Percentiles rank a stretch among this genome's conserved stretches.
These are phyloP conservation scores for Cercospora zeina DNA, from an alignment of 2,329 filamentous ascomycete genomes.

Conservation along the genomic window DNA sequence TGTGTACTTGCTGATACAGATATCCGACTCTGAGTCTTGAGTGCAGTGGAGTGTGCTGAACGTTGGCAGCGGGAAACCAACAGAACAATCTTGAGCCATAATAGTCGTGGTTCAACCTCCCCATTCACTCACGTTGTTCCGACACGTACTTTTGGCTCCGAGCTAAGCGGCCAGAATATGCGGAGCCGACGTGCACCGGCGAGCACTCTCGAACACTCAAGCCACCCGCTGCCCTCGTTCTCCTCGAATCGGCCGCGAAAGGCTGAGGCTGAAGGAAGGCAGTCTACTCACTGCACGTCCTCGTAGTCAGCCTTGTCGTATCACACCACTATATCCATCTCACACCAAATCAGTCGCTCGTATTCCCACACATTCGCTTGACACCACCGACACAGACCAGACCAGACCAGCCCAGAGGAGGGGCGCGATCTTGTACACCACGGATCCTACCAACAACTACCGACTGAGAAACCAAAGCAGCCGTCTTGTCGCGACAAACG, in stretches of 20 bases:
- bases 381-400: background rate
- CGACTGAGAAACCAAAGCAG: background rate
- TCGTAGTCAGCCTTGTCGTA: background rate
- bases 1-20: background rate
- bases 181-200: background rate
- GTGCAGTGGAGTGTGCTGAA: background rate
- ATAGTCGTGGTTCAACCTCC: background rate
- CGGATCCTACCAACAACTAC: background rate
- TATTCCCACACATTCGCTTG: constrained; percentile 3
- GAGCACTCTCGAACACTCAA: background rate
- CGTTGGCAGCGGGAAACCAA: background rate
- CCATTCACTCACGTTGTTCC: background rate
- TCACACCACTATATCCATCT: background rate
- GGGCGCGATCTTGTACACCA: background rate
- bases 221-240: constrained; percentile 2
- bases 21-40: background rate
- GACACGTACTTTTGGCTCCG: background rate
- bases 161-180: background rate
- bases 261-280: constrained; percentile 8
- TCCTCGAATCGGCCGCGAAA: background rate
- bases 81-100: background rate
- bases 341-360: background rate
- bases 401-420: background rate
- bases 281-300: constrained; percentile 4
- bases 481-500: background rate